Conservation (phyloP, 1,139 yeast genomes). For the Hemisphaericaspora xylofermentans region DNA sequence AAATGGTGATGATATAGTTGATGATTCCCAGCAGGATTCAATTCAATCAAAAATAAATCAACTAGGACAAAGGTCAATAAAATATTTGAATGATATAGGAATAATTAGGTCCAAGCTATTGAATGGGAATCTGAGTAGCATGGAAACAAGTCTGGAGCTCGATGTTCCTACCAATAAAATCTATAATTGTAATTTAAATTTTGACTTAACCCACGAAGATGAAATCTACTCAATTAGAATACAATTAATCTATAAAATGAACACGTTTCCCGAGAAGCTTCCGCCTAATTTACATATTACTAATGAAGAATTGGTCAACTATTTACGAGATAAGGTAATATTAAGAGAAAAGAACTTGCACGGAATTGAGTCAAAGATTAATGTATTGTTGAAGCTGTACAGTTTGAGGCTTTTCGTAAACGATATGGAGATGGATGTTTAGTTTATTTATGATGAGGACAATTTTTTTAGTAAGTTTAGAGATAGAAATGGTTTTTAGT, state of each 20-base stretch:
- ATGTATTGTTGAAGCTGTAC: conserved; percentile 11
- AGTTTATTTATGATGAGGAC: not conserved
- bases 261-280: conserved; percentile 1
- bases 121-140: not conserved
- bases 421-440: conserved; percentile 9
- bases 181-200: conserved; percentile 12
- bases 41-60: conserved; percentile 4
- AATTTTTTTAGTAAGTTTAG: not conserved
- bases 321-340: conserved; percentile 12
- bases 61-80: conserved; percentile 8
- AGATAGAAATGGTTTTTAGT: not conserved
- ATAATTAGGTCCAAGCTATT: conserved; percentile 2
- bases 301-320: conserved; percentile 12
- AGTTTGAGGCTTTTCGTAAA: conserved; percentile 11
- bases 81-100: conserved; percentile 8
- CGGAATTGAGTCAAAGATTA: conserved; percentile 14
- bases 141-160: not conserved
- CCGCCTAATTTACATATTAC: conserved; percentile 13
- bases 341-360: conserved; percentile 7
- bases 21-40: not conserved
- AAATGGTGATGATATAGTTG: conserved; percentile 1
- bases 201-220: conserved; percentile 7
- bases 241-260: conserved; percentile 11
- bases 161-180: conserved; percentile 4
- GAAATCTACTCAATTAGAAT: conserved; percentile 6